A percentile compares a stretch with the other conserved stretches of the same genome.
phyloP scores from a whole-genome alignment of 768 basidiomycete genomes.

The Pleurotus cornucopiae region DNA sequence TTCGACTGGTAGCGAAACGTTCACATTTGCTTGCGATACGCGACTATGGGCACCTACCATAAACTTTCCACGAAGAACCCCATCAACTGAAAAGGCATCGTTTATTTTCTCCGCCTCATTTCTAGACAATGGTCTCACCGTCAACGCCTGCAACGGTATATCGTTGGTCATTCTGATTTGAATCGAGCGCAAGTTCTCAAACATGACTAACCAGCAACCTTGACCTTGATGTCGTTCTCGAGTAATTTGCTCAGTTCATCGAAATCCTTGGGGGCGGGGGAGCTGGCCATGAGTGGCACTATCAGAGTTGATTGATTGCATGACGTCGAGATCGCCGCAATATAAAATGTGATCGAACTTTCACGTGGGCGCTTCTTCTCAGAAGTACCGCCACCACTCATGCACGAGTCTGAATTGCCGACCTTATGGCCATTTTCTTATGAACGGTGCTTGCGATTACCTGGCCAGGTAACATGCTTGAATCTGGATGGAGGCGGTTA shows the following conservation, averaged over 20 bases:
- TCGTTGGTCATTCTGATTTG: too few species aligned
- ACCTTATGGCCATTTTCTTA: background rate
- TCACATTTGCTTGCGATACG: too few species aligned
- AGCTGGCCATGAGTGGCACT: conserved; percentile 8
- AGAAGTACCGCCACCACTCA: background rate
- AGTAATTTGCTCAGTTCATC: conserved; percentile 56
- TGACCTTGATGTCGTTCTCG: conserved; percentile 72
- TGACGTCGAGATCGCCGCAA: background rate
- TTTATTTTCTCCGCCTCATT: background rate
- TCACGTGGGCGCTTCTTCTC: background rate
- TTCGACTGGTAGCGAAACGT: conserved; percentile 55
- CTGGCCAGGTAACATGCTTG: conserved; percentile 4
- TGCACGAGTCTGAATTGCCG: background rate
- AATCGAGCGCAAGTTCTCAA: too few species aligned
- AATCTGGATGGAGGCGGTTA: conserved; percentile 16
- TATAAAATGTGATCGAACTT: background rate
- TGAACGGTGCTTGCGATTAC: background rate
- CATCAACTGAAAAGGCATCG: conserved; percentile 61
- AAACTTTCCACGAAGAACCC: conserved; percentile 91
- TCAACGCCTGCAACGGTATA: conserved; percentile 43
- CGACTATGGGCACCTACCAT: conserved; percentile 47
- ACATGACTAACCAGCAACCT: conserved; percentile 75
- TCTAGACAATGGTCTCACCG: conserved; percentile 35
- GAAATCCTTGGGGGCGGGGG: conserved; percentile 31
- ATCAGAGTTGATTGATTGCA: background rate